phyloP scores from a whole-genome alignment of 2,329 filamentous ascomycete species.

The Zymoseptoria tritici region DNA sequence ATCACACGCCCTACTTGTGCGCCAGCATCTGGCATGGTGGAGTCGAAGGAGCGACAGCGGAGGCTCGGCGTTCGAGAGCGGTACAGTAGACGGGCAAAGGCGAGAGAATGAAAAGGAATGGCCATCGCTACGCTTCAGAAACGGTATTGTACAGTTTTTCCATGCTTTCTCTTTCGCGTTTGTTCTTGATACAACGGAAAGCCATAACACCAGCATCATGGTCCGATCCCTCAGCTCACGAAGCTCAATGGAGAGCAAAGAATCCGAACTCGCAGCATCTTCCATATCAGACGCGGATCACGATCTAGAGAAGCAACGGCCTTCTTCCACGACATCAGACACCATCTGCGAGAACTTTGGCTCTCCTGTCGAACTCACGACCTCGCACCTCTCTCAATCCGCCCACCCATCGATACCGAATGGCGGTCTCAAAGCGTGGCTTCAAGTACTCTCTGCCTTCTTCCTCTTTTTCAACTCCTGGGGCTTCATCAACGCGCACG shows the following conservation, averaged over 20 bases:
- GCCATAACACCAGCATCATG: neutral
- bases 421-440: constrained; percentile 39
- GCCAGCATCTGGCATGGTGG: neutral
- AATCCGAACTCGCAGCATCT: neutral
- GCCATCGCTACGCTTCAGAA: neutral
- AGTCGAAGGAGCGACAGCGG: neutral
- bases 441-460: constrained; percentile 39
- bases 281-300: neutral
- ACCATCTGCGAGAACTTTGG: constrained; percentile 7
- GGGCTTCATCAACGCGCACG: constrained; percentile 37
- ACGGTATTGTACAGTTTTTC: neutral
- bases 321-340: neutral
- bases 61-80: neutral
- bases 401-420: constrained; percentile 27
- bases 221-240: neutral
- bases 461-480: constrained; percentile 42
- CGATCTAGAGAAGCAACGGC: constrained; percentile 11
- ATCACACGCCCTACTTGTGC: neutral
- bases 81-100: neutral
- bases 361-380: constrained; percentile 15
- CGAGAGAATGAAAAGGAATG: neutral
- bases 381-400: constrained; percentile 18
- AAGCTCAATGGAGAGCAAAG: neutral
- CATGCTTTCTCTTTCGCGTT: neutral
- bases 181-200: neutral